phyloP scores from a whole-genome alignment of 495 filamentous ascomycete genomes.

The Podospora didyma region DNA sequence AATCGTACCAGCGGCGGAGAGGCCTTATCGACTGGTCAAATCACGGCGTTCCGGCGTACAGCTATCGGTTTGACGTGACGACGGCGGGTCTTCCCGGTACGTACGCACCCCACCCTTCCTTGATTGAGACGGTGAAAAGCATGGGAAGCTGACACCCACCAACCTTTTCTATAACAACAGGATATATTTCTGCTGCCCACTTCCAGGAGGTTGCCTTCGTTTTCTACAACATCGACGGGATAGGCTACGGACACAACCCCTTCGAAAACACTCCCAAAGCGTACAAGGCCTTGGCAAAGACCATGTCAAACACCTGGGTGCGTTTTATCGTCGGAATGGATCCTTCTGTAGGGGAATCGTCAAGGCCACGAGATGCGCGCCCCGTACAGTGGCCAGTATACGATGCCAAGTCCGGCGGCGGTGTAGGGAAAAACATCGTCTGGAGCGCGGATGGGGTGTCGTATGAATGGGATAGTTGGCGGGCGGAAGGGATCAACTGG shows the following conservation, averaged over 20 bases:
- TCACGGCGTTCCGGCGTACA: slow-evolving; percentile 30
- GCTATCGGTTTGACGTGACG: slow-evolving; percentile 41
- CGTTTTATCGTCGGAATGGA: slow-evolving; percentile 34
- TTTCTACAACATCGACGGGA: slow-evolving; percentile 37
- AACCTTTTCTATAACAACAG: background rate
- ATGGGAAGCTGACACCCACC: background rate
- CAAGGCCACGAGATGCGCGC: background rate
- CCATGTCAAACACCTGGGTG: slow-evolving; percentile 39
- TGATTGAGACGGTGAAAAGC: background rate
- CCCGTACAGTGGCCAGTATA: slow-evolving; percentile 1
- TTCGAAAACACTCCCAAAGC: slow-evolving; percentile 22
- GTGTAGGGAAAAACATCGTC: slow-evolving; percentile 6
- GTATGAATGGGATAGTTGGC: background rate
- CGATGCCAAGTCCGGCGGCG: slow-evolving; percentile 3
- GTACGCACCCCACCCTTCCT: background rate
- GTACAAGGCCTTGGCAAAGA: slow-evolving; percentile 26
- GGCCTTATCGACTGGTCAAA: slow-evolving; percentile 36
- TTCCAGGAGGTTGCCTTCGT: slow-evolving; percentile 47
- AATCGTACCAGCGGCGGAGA: slow-evolving; percentile 21
- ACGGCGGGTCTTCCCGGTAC: slow-evolving; percentile 10
- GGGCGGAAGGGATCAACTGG: slow-evolving; percentile 8
- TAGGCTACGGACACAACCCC: slow-evolving; percentile 35
- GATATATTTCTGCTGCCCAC: slow-evolving; percentile 21
- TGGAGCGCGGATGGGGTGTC: background rate
- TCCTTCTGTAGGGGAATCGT: slow-evolving; percentile 21